Percentiles rank a stretch among this genome's conserved stretches.
Evolutionary conservation across 345 rosid species (phyloP).

Genomic region (Leavenworthia alabamica): DNA sequence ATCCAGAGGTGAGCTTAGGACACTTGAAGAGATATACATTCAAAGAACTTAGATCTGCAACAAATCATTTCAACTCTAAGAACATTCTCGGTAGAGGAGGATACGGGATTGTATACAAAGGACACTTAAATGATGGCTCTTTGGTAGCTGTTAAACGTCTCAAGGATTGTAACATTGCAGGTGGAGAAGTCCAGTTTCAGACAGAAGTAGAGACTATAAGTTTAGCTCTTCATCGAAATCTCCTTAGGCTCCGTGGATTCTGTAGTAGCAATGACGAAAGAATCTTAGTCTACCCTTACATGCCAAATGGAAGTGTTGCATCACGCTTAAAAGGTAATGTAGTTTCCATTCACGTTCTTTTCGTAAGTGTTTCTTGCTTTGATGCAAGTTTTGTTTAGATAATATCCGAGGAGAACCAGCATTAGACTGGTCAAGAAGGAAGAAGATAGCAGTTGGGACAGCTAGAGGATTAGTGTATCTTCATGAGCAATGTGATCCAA

Average conservation of each 20-base stretch:
- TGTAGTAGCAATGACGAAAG: constrained; percentile 88
- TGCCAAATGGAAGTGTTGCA: constrained; percentile 95
- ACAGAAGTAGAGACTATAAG: constrained; percentile 96
- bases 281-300: constrained; percentile 89
- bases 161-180: constrained; percentile 77
- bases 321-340: constrained; percentile 78
- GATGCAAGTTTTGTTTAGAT: constrained; percentile 36
- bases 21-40: constrained; percentile 79
- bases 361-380: not conserved
- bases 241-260: constrained; percentile 90
- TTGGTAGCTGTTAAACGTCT: constrained; percentile 95
- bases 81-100: constrained; percentile 93
- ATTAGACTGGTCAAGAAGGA: constrained; percentile 79
- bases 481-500: constrained; percentile 93
- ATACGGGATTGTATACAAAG: constrained; percentile 92
- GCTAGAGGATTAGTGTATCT: constrained; percentile 83
- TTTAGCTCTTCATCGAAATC: constrained; percentile 93
- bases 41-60: constrained; percentile 88
- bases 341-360: not conserved
- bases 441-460: constrained; percentile 81
- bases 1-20: constrained; percentile 80
- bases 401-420: constrained; percentile 58
- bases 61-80: constrained; percentile 76
- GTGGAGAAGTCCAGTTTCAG: constrained; percentile 96
- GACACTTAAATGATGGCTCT: constrained; percentile 63